Evolutionary conservation across 2,329 filamentous ascomycete species (phyloP).

Genomic region (Neocatenulostroma microsporum): DNA sequence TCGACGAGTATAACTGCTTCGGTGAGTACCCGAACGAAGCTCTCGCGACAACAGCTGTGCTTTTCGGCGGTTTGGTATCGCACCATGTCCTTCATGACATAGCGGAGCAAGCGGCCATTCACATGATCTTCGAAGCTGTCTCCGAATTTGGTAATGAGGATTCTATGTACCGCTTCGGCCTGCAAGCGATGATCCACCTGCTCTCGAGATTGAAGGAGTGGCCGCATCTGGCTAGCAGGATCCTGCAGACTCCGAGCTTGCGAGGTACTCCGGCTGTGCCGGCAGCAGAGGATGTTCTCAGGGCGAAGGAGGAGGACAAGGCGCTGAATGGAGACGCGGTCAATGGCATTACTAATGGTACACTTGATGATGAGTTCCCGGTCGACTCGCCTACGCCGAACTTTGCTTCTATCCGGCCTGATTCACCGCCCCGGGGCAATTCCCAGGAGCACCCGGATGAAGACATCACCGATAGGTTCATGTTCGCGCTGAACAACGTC

Average conservation of each 20-base stretch:
- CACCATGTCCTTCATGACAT: conserved; percentile 85
- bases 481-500: conserved; percentile 95
- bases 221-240: conserved; percentile 86
- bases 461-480: conserved; percentile 82
- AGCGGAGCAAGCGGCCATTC: conserved; percentile 85
- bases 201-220: conserved; percentile 78
- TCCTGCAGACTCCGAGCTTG: conserved; percentile 73
- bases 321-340: conserved; percentile 24
- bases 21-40: conserved; percentile 94
- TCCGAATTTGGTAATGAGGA: conserved; percentile 74
- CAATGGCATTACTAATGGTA: conserved; percentile 62
- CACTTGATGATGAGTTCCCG: conserved; percentile 53
- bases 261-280: conserved; percentile 60
- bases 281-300: conserved; percentile 23
- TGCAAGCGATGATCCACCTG: conserved; percentile 88
- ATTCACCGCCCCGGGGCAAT: conserved; percentile 55
- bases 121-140: conserved; percentile 96
- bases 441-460: conserved; percentile 75
- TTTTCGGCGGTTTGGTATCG: conserved; percentile 84
- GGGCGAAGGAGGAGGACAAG: conserved; percentile 21
- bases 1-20: conserved; percentile 95
- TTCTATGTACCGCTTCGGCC: conserved; percentile 95
- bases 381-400: conserved; percentile 58
- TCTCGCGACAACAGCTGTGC: conserved; percentile 85
- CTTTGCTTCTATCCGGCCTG: conserved; percentile 72